Evolutionary conservation across 495 filamentous ascomycete genomes (phyloP).

Genomic region (Aspergillus olivimuriae): DNA sequence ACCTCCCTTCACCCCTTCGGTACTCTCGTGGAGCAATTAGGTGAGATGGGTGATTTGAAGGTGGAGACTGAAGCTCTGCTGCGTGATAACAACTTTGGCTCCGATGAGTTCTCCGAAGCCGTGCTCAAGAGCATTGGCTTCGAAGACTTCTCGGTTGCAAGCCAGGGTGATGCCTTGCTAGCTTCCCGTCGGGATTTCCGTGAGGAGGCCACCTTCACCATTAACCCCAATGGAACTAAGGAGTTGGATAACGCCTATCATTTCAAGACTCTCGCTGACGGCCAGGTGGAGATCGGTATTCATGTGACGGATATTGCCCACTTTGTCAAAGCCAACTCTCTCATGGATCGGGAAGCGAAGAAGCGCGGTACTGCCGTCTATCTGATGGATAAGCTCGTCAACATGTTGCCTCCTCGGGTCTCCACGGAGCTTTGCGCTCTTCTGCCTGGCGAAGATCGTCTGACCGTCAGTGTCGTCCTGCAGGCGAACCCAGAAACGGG

Average conservation of each 20-base stretch:
- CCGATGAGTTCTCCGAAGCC: slow-evolving; percentile 95
- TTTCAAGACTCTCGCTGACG: slow-evolving; percentile 72
- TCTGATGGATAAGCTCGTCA: slow-evolving; percentile 83
- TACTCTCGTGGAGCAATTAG: slow-evolving; percentile 93
- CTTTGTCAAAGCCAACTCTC: slow-evolving; percentile 92
- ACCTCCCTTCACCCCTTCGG: slow-evolving; percentile 98
- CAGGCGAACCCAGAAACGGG: slow-evolving; percentile 74
- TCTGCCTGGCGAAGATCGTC: slow-evolving; percentile 75
- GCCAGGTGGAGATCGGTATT: slow-evolving; percentile 86
- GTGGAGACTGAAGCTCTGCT: slow-evolving; percentile 97
- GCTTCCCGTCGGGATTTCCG: slow-evolving; percentile 85
- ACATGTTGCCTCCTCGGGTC: slow-evolving; percentile 80
- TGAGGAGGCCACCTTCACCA: slow-evolving; percentile 81
- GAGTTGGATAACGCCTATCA: slow-evolving; percentile 90
- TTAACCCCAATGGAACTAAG: slow-evolving; percentile 76
- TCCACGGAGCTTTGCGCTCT: slow-evolving; percentile 83
- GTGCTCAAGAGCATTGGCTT: slow-evolving; percentile 87
- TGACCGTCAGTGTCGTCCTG: slow-evolving; percentile 90
- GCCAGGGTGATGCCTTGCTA: slow-evolving; percentile 71
- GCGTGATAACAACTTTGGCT: slow-evolving; percentile 96
- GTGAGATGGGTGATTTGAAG: slow-evolving; percentile 93
- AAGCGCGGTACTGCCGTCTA: slow-evolving; percentile 96
- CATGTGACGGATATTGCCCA: slow-evolving; percentile 95
- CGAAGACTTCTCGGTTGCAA: slow-evolving; percentile 81
- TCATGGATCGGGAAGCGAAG: slow-evolving; percentile 95